Evolutionary conservation across 1,284 basidiomycete genomes (phyloP).

Genomic region (Polyporus tsugae): DNA sequence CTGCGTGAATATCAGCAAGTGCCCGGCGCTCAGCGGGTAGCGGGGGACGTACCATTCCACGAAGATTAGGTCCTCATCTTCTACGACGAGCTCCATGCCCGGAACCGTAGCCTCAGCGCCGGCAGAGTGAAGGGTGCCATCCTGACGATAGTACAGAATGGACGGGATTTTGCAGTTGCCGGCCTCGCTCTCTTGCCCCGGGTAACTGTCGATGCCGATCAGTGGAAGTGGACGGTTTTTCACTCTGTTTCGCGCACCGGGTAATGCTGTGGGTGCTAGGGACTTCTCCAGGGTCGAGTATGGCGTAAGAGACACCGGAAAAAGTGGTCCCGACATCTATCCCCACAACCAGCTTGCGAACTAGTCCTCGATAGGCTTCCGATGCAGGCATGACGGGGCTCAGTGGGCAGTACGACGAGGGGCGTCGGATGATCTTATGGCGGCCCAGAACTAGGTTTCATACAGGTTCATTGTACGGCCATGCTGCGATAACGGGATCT

Average conservation of each 20-base stretch:
- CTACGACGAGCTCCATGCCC: constrained; percentile 49
- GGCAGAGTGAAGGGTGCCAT: constrained; percentile 53
- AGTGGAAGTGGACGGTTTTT: background rate
- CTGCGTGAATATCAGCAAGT: constrained; percentile 39
- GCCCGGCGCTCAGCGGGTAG: background rate
- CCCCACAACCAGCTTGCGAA: constrained; percentile 54
- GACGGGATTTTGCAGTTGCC: constrained; percentile 64
- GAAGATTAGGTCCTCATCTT: constrained; percentile 55
- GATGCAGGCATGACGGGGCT: constrained; percentile 18
- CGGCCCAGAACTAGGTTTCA: background rate
- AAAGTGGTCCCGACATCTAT: constrained; percentile 64
- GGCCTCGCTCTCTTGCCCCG: constrained; percentile 50
- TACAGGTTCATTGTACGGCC: background rate
- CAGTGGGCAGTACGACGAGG: background rate
- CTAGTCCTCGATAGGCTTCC: constrained; percentile 29
- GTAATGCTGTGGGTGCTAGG: constrained; percentile 56
- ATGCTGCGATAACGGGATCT: background rate
- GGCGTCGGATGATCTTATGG: background rate
- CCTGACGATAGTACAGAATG: constrained; percentile 59
- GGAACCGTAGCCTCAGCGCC: constrained; percentile 62
- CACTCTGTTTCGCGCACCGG: constrained; percentile 39
- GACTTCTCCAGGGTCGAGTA: constrained; percentile 55
- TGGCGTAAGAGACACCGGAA: constrained; percentile 56
- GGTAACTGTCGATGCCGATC: constrained; percentile 43
- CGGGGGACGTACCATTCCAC: constrained; percentile 56